Evolutionary conservation across 768 basidiomycete genomes (phyloP), one percentile per base, ranked within the genome.

Genomic region (Hericium coralloides): DNA sequence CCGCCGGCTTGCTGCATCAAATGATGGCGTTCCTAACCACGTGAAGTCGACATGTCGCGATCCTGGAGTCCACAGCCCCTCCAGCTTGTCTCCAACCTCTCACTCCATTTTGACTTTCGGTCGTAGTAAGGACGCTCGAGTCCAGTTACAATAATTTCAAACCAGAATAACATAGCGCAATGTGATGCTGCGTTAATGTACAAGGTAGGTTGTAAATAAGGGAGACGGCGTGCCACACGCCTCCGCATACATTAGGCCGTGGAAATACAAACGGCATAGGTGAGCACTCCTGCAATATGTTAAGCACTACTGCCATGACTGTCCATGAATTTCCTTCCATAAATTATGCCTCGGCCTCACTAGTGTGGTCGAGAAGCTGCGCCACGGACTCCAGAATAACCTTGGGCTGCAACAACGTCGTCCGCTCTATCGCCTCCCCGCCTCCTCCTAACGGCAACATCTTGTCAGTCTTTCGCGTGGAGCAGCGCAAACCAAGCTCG

Each of bases 351-450:
- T 45, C 43, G 12, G 43, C 20, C n/a, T 45, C 43, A n/a, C 43
- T 45, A 8, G 43, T 18, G 20, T n/a, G 43, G 43, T 45, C 43
- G 49, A 79, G 69, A 61, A 78, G 72, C 50, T 80, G 74, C 59
- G 78, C 71, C 12, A 87, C 84, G n/a, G 82, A 83, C 65, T 89
- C 87, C 56, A 89, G 69, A 41, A 90, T 81, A 3, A 89, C 86
- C 67, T 87, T 89, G n/a, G 88, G 87, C 65, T 76, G 76, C 57
- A 89, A 71, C 52, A 90, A 69, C 54, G 83, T 68, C 63, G 83
- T 77, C 59, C 77, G 76, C 53, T 88, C 87, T 45, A 82, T 67
- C 23, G 63, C 67, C 37, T 74, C 77, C 31, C 75, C 79, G 7
- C 69, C 75, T 12, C 67, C 68, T 38, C 59, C 61, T 12, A 45